Evolutionary conservation across 1,284 basidiomycete genomes (phyloP).

Genomic region (Apiotrichum montevideense): DNA sequence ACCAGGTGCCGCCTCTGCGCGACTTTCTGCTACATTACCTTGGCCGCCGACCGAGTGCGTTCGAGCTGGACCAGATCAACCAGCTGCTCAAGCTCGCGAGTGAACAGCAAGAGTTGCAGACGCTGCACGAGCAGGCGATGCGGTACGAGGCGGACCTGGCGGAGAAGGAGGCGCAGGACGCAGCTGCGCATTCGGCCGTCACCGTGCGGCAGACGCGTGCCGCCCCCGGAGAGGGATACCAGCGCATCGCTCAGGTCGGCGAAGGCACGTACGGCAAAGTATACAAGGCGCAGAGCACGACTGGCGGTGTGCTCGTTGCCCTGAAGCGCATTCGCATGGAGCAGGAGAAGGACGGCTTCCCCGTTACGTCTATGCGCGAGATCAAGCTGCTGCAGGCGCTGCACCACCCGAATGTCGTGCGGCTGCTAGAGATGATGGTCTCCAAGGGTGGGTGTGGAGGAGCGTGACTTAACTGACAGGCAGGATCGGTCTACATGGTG

Average conservation of each 20-base stretch:
- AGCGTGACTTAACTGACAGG: not conserved
- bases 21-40: conserved; percentile 38
- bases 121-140: conserved; percentile 14
- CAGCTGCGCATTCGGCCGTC: too few species aligned
- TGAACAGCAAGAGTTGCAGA: conserved; percentile 23
- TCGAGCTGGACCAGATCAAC: conserved; percentile 33
- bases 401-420: conserved; percentile 81
- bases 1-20: conserved; percentile 20
- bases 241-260: conserved; percentile 87
- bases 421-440: conserved; percentile 96
- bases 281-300: conserved; percentile 86
- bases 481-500: conserved; percentile 96
- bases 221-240: conserved; percentile 57
- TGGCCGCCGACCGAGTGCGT: conserved; percentile 22
- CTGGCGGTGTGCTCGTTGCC: conserved; percentile 72
- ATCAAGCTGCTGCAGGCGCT: conserved; percentile 94
- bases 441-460: conserved; percentile 65
- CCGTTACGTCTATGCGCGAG: conserved; percentile 97
- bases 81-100: conserved; percentile 21
- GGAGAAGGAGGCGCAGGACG: not conserved
- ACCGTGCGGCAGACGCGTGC: not conserved
- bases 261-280: conserved; percentile 99
- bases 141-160: not conserved
- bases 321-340: conserved; percentile 99
- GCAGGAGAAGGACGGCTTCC: conserved; percentile 93